Evolutionary conservation across 2,329 filamentous ascomycete genomes (phyloP), one percentile per base, ranked within the genome.

Genomic region (Pseudocercospora crystallina): DNA sequence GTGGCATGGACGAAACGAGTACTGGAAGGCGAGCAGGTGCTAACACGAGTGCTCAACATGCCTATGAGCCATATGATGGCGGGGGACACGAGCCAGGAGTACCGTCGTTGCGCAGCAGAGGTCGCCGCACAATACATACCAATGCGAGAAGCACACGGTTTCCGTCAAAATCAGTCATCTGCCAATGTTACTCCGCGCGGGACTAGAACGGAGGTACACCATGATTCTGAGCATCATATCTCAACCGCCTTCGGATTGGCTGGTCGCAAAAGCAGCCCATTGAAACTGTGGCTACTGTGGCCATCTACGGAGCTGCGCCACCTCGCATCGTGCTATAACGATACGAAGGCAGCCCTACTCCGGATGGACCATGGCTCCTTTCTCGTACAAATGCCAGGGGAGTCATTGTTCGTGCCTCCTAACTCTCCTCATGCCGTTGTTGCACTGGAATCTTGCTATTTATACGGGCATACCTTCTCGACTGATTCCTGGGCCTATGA

Each of bases 251-350:
- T 50, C 20, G 47, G 47, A 31, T 30, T 39, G 13, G 32, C 31
- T 14, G 26, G 34, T 39, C 40, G 17, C 33, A 17, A 20, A 30
- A 15, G 33, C 29, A 35, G 29, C 35, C 43, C 48, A 14, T 31
- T 41, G 13, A 46, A 51, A 35, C 37, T 51, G 13, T 51, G 48
- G 48, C 37, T 51, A n/a, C 35, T 46, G n/a, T 51, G 48, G 48
- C 48, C 48, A 40, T 51, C 48, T 29, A 51, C 48, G 12, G 48
- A 51, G 42, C 48, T 46, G 3, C 42, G 37, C 17, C 42, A 51
- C 36, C 43, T 46, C 11, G 20, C 26, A 15, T 5, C 17, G 13
- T 48, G 49, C 44, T 38, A 47, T 13, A 37, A 20, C 34, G 17
- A 43, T 20, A 52, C 49, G 29, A 39, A 43, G 30, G 20, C 9